These are phyloP conservation scores for Diaporthe nobilis DNA, from an alignment of 2,329 filamentous ascomycete genomes.

Conservation along the genomic window DNA sequence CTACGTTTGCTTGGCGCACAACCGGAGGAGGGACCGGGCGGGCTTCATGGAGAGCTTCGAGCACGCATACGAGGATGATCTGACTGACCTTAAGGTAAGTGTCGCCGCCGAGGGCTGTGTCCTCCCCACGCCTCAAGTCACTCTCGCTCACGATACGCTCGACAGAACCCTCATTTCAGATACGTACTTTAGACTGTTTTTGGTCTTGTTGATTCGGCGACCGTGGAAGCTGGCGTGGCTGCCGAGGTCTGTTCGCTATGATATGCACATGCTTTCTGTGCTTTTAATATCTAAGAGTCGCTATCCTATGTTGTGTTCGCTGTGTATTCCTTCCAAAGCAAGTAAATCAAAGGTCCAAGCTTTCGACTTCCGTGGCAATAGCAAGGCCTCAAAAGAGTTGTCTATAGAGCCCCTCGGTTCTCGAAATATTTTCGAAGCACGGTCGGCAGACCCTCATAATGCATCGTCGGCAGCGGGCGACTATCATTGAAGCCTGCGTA, in stretches of 20 bases:
- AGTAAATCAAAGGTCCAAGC: not conserved
- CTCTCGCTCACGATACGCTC: not conserved
- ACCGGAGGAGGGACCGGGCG: constrained; percentile 57
- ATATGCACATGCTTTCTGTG: not conserved
- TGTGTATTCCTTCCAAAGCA: not conserved
- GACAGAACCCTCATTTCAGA: constrained; percentile 26
- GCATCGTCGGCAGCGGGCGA: no score
- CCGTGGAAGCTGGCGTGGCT: not conserved
- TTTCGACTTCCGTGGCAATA: no score
- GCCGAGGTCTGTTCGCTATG: not conserved
- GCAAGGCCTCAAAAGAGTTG: not conserved
- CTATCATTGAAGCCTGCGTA: no score
- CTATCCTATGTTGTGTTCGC: not conserved
- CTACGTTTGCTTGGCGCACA: constrained; percentile 59
- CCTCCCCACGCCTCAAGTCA: no score
- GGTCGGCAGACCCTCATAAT: no score
- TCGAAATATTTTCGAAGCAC: no score
- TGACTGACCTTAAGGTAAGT: constrained; percentile 58
- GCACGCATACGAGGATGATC: constrained; percentile 66
- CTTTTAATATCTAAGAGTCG: not conserved
- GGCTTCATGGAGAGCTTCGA: constrained; percentile 64
- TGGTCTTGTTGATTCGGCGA: not conserved
- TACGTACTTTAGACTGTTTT: not conserved
- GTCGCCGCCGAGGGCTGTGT: rapidly evolving
- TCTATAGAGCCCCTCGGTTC: no score